phyloP scores from a whole-genome alignment of 1,284 basidiomycete species.

The Cryptococcus wingfieldii region DNA sequence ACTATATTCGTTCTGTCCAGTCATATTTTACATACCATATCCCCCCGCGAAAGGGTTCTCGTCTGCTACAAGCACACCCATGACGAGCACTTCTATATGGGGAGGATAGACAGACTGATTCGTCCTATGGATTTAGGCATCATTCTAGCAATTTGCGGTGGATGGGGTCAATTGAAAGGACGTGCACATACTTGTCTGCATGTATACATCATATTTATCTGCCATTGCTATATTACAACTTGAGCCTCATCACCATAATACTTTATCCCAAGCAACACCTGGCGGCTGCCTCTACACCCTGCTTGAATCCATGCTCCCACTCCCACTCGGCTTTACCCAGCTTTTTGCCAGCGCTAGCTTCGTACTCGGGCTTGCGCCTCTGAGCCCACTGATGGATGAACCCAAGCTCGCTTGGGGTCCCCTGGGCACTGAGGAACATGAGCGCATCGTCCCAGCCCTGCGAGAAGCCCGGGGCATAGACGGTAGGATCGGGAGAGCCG shows the following conservation, averaged over 20 bases:
- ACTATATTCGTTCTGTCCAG: not conserved
- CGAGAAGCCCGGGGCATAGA: slow-evolving; percentile 63
- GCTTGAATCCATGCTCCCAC: slow-evolving; percentile 49
- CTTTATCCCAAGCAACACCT: slow-evolving; percentile 11
- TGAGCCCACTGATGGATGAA: slow-evolving; percentile 61
- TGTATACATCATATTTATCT: not conserved
- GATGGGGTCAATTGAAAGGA: slow-evolving; percentile 36
- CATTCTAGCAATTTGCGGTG: slow-evolving; percentile 18
- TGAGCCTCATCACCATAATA: not conserved
- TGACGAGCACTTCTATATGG: slow-evolving; percentile 34
- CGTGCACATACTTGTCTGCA: slow-evolving; percentile 18
- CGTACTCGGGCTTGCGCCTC: slow-evolving; percentile 54
- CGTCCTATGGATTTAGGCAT: slow-evolving; percentile 44
- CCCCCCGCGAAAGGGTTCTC: slow-evolving; percentile 40
- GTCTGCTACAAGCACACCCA: slow-evolving; percentile 16
- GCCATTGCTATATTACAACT: not conserved
- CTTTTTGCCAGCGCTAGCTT: slow-evolving; percentile 40
- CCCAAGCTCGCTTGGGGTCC: slow-evolving; percentile 56
- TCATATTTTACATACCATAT: not conserved
- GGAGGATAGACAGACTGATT: slow-evolving; percentile 28
- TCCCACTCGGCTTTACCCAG: slow-evolving; percentile 57
- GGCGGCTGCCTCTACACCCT: slow-evolving; percentile 49
- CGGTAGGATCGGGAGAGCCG: slow-evolving; percentile 59
- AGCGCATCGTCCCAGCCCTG: slow-evolving; percentile 69
- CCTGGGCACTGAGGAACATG: slow-evolving; percentile 50